These are phyloP conservation scores for Xylaria castorea DNA, from an alignment of 495 filamentous ascomycete species.

Conservation along the genomic window DNA sequence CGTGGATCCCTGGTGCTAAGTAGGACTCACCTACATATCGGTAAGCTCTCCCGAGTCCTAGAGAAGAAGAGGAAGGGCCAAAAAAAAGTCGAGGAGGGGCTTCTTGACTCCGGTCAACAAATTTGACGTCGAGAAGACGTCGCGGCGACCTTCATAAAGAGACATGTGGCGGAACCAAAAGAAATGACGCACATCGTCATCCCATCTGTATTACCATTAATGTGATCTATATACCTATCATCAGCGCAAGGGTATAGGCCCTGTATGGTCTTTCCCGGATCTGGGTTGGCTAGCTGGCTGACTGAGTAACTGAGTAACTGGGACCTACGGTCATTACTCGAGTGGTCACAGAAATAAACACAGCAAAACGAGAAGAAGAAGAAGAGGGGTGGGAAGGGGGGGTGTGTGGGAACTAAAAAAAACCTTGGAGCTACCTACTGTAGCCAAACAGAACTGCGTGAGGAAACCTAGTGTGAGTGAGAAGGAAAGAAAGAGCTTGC, in stretches of 20 bases:
- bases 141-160: neutral
- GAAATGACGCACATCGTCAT: constrained; percentile 22
- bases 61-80: neutral
- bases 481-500: neutral
- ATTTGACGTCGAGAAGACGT: neutral
- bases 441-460: neutral
- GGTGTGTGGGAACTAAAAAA: neutral
- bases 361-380: too few species aligned
- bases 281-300: constrained; percentile 15
- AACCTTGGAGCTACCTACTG: neutral
- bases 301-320: neutral
- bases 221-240: constrained; percentile 9
- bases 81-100: neutral
- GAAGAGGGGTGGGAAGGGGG: neutral
- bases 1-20: neutral
- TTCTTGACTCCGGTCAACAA: neutral
- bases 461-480: neutral
- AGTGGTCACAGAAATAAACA: constrained; percentile 24
- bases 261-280: neutral
- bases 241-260: neutral
- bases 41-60: neutral
- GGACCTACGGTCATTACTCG: neutral
- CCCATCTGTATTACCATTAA: neutral
- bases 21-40: constrained; percentile 1
- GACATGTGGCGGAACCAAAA: neutral